Evolutionary conservation across 2,329 filamentous ascomycete genomes (phyloP).

Genomic region (Pseudogymnoascus sp.): DNA sequence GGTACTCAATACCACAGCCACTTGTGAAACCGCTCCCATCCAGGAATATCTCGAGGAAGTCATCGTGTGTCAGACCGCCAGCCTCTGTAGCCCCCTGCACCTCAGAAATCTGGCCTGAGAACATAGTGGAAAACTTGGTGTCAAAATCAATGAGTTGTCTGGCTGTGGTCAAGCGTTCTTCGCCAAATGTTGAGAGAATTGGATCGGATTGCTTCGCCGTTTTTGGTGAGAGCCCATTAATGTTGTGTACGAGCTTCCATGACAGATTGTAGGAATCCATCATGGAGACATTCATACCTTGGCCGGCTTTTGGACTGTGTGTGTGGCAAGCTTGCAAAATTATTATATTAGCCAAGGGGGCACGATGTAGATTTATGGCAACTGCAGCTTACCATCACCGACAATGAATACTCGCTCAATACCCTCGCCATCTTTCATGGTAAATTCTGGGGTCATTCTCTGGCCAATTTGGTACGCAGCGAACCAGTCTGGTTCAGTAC

Average conservation of each 20-base stretch:
- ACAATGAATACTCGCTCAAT: slow-evolving; percentile 42
- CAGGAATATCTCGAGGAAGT: slow-evolving; percentile 43
- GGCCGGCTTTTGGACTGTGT: slow-evolving; percentile 55
- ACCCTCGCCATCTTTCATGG: slow-evolving; percentile 14
- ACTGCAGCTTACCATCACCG: slow-evolving; percentile 32
- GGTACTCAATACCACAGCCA: slow-evolving; percentile 29
- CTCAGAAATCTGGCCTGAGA: slow-evolving; percentile 41
- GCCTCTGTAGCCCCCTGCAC: slow-evolving; percentile 49
- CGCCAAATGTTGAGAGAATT: slow-evolving; percentile 52
- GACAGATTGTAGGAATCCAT: slow-evolving; percentile 55
- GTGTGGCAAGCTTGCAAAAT: slow-evolving; percentile 40
- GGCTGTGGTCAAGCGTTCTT: slow-evolving; percentile 53
- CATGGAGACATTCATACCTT: slow-evolving; percentile 50
- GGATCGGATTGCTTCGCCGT: slow-evolving; percentile 39
- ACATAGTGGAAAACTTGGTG: slow-evolving; percentile 46
- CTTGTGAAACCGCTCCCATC: slow-evolving; percentile 39
- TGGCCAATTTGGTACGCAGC: slow-evolving; percentile 51
- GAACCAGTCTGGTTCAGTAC: slow-evolving; percentile 60
- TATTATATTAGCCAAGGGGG: slow-evolving; percentile 24
- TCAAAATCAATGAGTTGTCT: slow-evolving; percentile 59
- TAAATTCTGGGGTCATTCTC: slow-evolving; percentile 45
- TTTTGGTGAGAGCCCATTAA: slow-evolving; percentile 30
- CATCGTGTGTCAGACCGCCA: slow-evolving; percentile 45
- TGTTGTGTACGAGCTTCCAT: slow-evolving; percentile 44
- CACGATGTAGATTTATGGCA: slow-evolving; percentile 49